phyloP scores from a whole-genome alignment of 495 filamentous ascomycete species.

The Talaromyces borbonicus region DNA sequence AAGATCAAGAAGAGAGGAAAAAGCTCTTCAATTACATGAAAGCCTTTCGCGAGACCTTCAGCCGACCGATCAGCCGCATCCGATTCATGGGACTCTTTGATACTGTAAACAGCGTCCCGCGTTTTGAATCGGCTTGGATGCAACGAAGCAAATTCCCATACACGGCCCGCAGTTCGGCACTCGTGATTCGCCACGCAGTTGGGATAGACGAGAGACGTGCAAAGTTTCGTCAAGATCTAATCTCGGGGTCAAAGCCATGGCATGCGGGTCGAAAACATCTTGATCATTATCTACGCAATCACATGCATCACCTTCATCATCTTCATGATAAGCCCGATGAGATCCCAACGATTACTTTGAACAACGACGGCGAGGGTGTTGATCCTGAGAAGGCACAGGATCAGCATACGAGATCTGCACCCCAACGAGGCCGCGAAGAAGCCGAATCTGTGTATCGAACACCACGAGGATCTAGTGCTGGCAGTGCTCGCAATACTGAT shows the following conservation, averaged over 20 bases:
- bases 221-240: constrained; percentile 58
- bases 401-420: background rate
- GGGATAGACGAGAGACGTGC: constrained; percentile 71
- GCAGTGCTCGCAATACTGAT: constrained; percentile 7
- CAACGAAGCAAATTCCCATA: constrained; percentile 74
- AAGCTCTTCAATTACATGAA: constrained; percentile 70
- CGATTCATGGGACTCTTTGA: constrained; percentile 40
- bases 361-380: constrained; percentile 10
- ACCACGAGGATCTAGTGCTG: constrained; percentile 18
- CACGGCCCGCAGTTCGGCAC: constrained; percentile 67
- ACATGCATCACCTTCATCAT: constrained; percentile 14
- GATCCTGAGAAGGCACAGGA: background rate
- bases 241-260: constrained; percentile 45
- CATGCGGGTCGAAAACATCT: constrained; percentile 22
- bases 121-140: constrained; percentile 81
- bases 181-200: constrained; percentile 61
- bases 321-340: constrained; percentile 12
- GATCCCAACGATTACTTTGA: constrained; percentile 24
- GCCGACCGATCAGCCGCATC: constrained; percentile 64
- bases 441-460: constrained; percentile 29
- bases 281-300: constrained; percentile 23
- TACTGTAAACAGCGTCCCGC: constrained; percentile 69
- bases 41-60: constrained; percentile 78
- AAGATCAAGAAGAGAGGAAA: constrained; percentile 50
- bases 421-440: constrained; percentile 15